Conservation (phyloP, 73 alveolate genomes). For the Tetrahymena elliotti region DNA sequence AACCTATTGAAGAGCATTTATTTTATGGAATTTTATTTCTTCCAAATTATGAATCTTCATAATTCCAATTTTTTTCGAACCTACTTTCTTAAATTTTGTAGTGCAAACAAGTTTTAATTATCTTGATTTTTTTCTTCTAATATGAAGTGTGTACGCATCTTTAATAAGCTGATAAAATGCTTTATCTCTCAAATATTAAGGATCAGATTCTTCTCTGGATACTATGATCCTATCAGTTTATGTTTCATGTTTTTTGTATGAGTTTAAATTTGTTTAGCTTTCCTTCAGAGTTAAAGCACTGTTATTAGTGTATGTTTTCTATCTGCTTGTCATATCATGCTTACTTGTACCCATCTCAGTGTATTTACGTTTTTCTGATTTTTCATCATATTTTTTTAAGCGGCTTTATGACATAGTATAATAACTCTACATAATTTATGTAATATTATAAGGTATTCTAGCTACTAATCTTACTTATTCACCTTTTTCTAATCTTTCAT, state of each 20-base stretch:
- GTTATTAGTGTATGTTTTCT: neutral
- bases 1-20: neutral
- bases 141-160: neutral
- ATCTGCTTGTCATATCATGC: neutral
- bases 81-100: neutral
- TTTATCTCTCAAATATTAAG: neutral
- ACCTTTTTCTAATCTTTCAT: neutral
- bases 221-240: neutral
- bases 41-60: neutral
- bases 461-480: neutral
- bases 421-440: neutral
- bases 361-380: neutral
- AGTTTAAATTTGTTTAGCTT: neutral
- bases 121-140: neutral
- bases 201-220: neutral
- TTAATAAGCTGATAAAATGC: neutral
- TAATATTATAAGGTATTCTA: neutral
- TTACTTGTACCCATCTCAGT: neutral
- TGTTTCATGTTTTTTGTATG: neutral
- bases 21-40: neutral
- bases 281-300: neutral
- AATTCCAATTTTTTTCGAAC: neutral
- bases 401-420: neutral
- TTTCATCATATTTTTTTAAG: neutral
- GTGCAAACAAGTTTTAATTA: neutral